These are phyloP conservation scores for Sugiyamaella japonica DNA, from an alignment of 1,139 yeast species.

Conservation along the genomic window DNA sequence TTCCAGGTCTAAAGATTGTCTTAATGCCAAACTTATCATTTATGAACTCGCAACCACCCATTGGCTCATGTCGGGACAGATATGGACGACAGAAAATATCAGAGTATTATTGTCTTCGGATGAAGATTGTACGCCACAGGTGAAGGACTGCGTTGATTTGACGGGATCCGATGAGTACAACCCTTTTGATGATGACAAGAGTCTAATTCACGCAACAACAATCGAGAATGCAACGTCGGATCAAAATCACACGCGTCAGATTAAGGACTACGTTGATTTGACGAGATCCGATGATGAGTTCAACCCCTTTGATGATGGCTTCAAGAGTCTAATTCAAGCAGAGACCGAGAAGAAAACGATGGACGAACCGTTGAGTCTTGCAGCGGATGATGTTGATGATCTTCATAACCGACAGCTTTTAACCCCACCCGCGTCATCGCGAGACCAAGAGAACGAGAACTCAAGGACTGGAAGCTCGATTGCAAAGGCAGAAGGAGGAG, in stretches of 20 bases:
- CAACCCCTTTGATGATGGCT: slow-evolving; percentile 4
- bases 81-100: not conserved
- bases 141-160: not conserved
- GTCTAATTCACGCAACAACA: not conserved
- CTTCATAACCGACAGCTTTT: not conserved
- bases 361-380: not conserved
- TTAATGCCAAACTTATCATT: too few relatives aligned
- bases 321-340: not conserved
- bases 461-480: too few relatives aligned
- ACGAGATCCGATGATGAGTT: not conserved
- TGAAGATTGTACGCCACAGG: not conserved
- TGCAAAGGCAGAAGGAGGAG: too few relatives aligned
- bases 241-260: not conserved
- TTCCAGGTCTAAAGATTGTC: too few relatives aligned
- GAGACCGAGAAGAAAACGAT: not conserved
- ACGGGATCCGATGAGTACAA: not conserved
- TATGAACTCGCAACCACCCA: too few relatives aligned
- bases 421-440: not conserved
- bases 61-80: not conserved
- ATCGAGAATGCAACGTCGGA: not conserved
- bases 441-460: too few relatives aligned
- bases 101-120: not conserved
- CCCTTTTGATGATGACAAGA: slow-evolving; percentile 2
- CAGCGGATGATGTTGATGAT: not conserved
- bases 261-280: too few relatives aligned